phyloP scores from a whole-genome alignment of 1,139 yeast species.

The Taphrina deformans region DNA sequence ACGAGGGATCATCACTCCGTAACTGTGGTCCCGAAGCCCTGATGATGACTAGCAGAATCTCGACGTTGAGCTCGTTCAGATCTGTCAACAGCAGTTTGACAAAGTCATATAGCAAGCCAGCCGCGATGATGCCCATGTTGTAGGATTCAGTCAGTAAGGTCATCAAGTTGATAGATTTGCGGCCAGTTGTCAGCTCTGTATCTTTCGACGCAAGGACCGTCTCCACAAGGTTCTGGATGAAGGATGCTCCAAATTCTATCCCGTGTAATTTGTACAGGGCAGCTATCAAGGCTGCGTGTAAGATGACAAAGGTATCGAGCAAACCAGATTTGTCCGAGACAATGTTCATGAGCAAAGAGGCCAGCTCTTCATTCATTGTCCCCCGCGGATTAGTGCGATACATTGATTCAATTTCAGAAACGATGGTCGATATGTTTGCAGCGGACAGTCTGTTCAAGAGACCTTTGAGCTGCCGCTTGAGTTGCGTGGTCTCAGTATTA shows the following conservation, averaged over 20 bases:
- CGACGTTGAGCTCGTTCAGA: conserved; percentile 72
- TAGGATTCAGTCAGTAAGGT: conserved; percentile 75
- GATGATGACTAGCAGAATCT: conserved; percentile 67
- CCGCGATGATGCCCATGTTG: conserved; percentile 71
- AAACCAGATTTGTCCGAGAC: conserved; percentile 64
- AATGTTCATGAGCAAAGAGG: conserved; percentile 63
- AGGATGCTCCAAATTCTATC: conserved; percentile 84
- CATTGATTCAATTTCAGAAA: conserved; percentile 63
- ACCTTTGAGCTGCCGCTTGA: conserved; percentile 39
- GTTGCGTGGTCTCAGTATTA: conserved; percentile 6
- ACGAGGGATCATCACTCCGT: conserved; percentile 84
- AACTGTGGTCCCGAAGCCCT: conserved; percentile 72
- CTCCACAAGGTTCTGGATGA: conserved; percentile 76
- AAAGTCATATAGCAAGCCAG: conserved; percentile 74
- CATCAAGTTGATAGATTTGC: conserved; percentile 68
- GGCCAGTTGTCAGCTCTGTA: conserved; percentile 45
- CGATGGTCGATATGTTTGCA: conserved; percentile 70
- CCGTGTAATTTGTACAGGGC: conserved; percentile 78
- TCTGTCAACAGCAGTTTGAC: conserved; percentile 58
- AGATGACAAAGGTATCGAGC: conserved; percentile 73
- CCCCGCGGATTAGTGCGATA: conserved; percentile 73
- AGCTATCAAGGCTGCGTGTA: conserved; percentile 75
- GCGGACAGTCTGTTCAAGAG: conserved; percentile 84
- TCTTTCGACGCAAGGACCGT: conserved; percentile 50
- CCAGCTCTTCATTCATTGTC: conserved; percentile 66